Base-by-base conservation (phyloP, 2,329 filamentous ascomycete species). In the Phaeophleospora eucalypticola region DNA sequence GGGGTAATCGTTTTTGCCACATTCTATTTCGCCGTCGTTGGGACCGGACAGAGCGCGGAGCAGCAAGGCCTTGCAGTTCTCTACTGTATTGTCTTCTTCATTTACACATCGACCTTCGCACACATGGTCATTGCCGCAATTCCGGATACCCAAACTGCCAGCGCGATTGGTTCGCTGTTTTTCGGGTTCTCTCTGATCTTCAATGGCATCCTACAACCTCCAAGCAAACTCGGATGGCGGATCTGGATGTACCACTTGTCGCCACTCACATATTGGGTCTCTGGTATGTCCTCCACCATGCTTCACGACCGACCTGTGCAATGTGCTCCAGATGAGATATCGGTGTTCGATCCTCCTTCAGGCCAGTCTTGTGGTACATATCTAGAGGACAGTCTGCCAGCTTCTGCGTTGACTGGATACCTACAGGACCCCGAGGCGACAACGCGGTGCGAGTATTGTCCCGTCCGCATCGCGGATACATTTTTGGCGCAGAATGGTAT, bases 21-120 rank as follows among this genome's bases (percentile, higher is more conserved):
- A 62, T 89, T 85, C 79, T 94, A 93, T 71, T 94, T 89, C 62
- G 86, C 87, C 2, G n/a, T n/a, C n/a, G n/a, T n/a, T n/a, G n/a
- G n/a, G n/a, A 76, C 89, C 6, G 80, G 86, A 65, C 67, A 69
- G 48, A 89, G 89, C 58, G 84, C 85, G 2, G 81, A 88, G 60
- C 87, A 20, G 84, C 85, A 86, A 3, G 84, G 72, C 1, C 78
- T 90, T 17, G 84, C 89, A 77, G 87, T 89, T 71, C 72, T 93
- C 17, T 79, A 87, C 52, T 71, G 89, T 24, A 76, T 82, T 61
- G 71, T 77, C 53, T 91, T 91, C 76, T 74, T 89, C 55, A 68
- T 91, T 42, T 48, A 35, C 16, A 32, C 84, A 0, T 86, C 80
- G 6, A 91, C 87, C 4, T 93, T 93, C 61, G 82, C 85, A 4